phyloP scores from a whole-genome alignment of 116 monocot genomes.

The Trichopus zeylanicus region DNA sequence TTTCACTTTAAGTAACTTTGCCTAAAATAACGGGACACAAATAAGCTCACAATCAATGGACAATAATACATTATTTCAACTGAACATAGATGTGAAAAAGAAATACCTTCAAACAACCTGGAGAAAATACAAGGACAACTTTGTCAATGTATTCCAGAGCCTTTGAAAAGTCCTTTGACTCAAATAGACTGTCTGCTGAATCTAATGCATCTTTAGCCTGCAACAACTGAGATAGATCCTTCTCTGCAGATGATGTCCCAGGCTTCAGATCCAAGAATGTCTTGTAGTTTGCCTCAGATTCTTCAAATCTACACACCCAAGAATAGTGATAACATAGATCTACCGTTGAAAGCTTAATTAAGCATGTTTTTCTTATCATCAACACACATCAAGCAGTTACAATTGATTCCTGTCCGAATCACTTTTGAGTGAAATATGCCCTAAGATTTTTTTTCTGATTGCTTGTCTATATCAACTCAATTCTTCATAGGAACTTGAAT shows the following conservation, averaged over 20 bases:
- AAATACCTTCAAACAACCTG: constrained; percentile 74
- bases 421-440: no score
- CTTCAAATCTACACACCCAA: constrained; percentile 70
- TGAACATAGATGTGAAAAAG: no score
- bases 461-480: no score
- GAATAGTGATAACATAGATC: background rate
- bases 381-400: no score
- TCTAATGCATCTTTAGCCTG: constrained; percentile 74
- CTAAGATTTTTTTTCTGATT: no score
- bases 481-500: no score
- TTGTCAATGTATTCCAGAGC: constrained; percentile 83
- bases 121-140: constrained; percentile 89
- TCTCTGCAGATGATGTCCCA: constrained; percentile 57
- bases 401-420: no score
- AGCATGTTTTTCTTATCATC: no score
- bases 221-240: constrained; percentile 80
- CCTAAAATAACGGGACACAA: constrained; percentile 32
- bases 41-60: background rate
- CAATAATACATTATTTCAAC: background rate
- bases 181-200: constrained; percentile 64
- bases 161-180: constrained; percentile 73
- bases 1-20: constrained; percentile 77
- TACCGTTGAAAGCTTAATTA: background rate
- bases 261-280: constrained; percentile 72
- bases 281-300: constrained; percentile 77